Conservation (phyloP, 805 yeast species). For the Ogataea thermomethanolica region DNA sequence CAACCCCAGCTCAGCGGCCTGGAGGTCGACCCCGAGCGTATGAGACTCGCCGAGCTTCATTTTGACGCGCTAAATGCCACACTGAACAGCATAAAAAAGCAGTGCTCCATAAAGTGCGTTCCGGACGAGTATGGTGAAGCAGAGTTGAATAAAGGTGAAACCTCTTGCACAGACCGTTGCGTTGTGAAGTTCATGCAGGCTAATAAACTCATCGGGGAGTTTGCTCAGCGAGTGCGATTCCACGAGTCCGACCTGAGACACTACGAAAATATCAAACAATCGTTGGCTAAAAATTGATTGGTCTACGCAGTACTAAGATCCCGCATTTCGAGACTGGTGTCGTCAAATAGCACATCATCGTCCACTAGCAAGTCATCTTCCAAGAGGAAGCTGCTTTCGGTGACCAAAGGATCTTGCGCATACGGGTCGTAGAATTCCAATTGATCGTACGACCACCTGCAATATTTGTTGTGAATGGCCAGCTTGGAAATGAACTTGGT, state of each 20-base stretch:
- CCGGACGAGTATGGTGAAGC: constrained; percentile 82
- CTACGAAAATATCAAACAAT: constrained; percentile 25
- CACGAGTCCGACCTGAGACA: constrained; percentile 40
- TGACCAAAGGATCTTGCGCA: constrained; percentile 23
- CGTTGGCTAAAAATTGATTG: constrained; percentile 13
- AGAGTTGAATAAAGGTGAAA: constrained; percentile 82
- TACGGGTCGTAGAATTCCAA: constrained; percentile 9
- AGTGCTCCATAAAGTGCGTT: constrained; percentile 75
- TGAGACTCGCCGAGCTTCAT: constrained; percentile 64
- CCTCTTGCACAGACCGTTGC: constrained; percentile 80
- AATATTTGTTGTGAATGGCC: constrained; percentile 13
- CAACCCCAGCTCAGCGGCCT: constrained; percentile 38
- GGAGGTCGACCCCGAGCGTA: constrained; percentile 55
- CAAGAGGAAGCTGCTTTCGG: constrained; percentile 15
- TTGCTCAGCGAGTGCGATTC: constrained; percentile 42
- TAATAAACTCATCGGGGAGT: constrained; percentile 57
- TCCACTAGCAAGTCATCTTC: constrained; percentile 16
- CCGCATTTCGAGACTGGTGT: constrained; percentile 18
- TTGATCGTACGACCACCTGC: constrained; percentile 24
- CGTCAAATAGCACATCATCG: constrained; percentile 8
- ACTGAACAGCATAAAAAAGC: constrained; percentile 44
- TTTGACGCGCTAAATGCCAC: constrained; percentile 60
- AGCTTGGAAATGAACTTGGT: constrained; percentile 49
- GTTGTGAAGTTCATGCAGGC: constrained; percentile 78
- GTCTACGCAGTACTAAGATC: constrained; percentile 12